These are phyloP conservation scores for Phascolomyces articulosus DNA, from an alignment of 371 early-diverging fungal genomes.

Conservation along the genomic window DNA sequence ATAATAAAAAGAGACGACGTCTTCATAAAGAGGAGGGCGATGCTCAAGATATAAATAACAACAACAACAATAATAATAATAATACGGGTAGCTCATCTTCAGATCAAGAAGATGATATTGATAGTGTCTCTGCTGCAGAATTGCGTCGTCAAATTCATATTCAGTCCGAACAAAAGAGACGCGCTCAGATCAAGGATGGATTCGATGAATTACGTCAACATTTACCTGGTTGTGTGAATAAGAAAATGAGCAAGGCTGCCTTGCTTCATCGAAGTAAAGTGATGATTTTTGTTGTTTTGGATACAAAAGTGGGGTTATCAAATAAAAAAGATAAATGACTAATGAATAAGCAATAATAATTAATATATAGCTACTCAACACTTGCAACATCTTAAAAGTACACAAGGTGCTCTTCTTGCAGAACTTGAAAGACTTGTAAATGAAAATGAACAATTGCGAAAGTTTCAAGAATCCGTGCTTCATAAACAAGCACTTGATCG, in stretches of 20 bases:
- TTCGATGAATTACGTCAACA: constrained; percentile 60
- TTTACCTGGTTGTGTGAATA: constrained; percentile 55
- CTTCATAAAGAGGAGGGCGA: constrained; percentile 24
- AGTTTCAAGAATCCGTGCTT: constrained; percentile 53
- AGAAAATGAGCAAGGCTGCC: constrained; percentile 63
- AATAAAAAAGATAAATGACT: no score
- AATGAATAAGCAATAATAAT: no score
- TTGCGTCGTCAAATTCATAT: constrained; percentile 62
- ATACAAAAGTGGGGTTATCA: no score
- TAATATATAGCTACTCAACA: constrained; percentile 48
- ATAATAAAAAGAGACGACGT: constrained; percentile 37
- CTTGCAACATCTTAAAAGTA: constrained; percentile 51
- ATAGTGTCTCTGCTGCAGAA: constrained; percentile 48
- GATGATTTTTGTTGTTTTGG: background rate
- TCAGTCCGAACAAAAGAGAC: constrained; percentile 64
- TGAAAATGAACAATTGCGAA: constrained; percentile 56
- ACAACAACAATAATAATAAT: constrained; percentile 8
- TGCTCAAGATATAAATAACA: no score
- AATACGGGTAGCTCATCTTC: constrained; percentile 3
- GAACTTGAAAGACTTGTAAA: constrained; percentile 48
- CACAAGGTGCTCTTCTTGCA: constrained; percentile 43
- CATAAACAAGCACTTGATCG: constrained; percentile 58
- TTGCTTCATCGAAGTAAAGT: constrained; percentile 56
- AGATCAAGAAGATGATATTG: constrained; percentile 33
- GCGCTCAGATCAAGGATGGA: constrained; percentile 64